These are phyloP conservation scores for Ganoderma lingzhi DNA, from an alignment of 1,284 basidiomycete genomes.

Conservation along the genomic window DNA sequence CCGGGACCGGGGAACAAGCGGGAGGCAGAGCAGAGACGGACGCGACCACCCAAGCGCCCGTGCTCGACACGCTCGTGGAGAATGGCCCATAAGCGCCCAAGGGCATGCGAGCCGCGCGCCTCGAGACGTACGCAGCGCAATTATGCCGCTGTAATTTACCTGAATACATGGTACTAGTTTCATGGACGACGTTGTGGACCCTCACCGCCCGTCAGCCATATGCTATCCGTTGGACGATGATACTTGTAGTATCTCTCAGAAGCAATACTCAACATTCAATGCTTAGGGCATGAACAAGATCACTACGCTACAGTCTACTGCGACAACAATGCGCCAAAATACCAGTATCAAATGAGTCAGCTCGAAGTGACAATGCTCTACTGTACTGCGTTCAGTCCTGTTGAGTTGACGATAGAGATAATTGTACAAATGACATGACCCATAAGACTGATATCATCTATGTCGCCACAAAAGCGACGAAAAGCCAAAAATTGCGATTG, in stretches of 20 bases:
- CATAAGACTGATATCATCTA: neutral
- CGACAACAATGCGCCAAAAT: constrained; percentile 1
- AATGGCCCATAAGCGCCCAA: too few relatives aligned
- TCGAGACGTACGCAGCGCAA: too few relatives aligned
- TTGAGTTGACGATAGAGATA: too few relatives aligned
- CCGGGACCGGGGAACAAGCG: neutral
- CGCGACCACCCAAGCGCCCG: constrained; percentile 2
- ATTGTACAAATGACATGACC: neutral
- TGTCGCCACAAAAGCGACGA: constrained; percentile 25
- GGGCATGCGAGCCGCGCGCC: too few relatives aligned
- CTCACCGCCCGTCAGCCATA: too few relatives aligned
- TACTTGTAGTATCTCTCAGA: too few relatives aligned
- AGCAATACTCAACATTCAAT: too few relatives aligned
- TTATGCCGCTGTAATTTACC: too few relatives aligned
- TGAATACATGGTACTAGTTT: too few relatives aligned
- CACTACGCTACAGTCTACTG: neutral
- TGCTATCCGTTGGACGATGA: too few relatives aligned
- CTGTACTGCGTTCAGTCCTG: too few relatives aligned
- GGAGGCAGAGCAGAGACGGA: neutral
- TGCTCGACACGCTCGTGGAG: too few relatives aligned
- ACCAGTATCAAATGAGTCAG: constrained; percentile 22
- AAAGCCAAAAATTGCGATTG: constrained; percentile 26
- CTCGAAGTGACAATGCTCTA: constrained; percentile 2
- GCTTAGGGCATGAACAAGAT: neutral
- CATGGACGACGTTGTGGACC: neutral